Conservation (phyloP, 441 rosid species). For the Theobroma grandiflorum region DNA sequence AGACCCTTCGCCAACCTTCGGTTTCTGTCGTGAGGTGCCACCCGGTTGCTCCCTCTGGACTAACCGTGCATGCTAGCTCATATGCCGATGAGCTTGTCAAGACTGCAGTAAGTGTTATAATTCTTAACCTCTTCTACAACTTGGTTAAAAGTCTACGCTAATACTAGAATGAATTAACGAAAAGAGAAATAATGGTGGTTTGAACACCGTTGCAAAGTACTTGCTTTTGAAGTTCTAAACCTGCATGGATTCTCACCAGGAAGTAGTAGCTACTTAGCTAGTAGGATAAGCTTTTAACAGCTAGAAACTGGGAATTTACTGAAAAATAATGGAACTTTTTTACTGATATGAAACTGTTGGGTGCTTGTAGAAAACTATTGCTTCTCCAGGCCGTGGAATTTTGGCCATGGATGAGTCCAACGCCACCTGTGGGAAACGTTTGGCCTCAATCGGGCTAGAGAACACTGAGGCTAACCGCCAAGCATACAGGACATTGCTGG, state of each 20-base stretch:
- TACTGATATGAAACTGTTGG: slow-evolving; percentile 10
- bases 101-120: slow-evolving; percentile 56
- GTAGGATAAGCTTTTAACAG: neutral
- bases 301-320: neutral
- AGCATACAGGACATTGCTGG: slow-evolving; percentile 65
- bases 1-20: slow-evolving; percentile 49
- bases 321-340: neutral
- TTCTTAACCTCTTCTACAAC: neutral
- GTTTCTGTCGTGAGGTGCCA: slow-evolving; percentile 44
- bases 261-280: neutral
- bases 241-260: neutral
- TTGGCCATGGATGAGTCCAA: slow-evolving; percentile 72
- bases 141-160: neutral
- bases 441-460: slow-evolving; percentile 82
- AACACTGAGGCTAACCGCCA: slow-evolving; percentile 80
- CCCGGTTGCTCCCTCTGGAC: slow-evolving; percentile 40
- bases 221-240: neutral
- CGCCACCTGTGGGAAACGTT: slow-evolving; percentile 73
- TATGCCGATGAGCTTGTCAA: slow-evolving; percentile 78
- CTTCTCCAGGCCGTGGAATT: slow-evolving; percentile 70
- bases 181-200: neutral
- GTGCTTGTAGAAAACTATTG: slow-evolving; percentile 57
- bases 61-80: slow-evolving; percentile 51
- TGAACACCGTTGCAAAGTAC: neutral
- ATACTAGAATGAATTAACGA: slow-evolving; percentile 4